A percentile compares a stretch with the other conserved stretches of the same genome.
These are phyloP conservation scores for Myriosclerotinia scirpicola DNA, from an alignment of 2,329 filamentous ascomycete genomes.

Conservation along the genomic window DNA sequence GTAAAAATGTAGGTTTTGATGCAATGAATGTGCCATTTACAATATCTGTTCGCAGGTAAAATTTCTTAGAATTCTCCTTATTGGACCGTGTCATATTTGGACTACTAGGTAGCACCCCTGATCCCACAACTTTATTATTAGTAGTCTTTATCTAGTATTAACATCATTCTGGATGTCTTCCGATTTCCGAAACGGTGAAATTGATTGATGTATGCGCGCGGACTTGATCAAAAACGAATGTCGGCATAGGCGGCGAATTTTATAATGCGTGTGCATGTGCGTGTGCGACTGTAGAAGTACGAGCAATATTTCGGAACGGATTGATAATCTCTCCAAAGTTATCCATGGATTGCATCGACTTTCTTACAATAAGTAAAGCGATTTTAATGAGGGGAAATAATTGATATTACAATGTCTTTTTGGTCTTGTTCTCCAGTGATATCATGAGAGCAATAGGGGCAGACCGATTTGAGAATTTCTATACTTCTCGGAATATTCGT, in stretches of 20 bases:
- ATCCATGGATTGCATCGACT: neutral
- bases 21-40: slow-evolving; percentile 5
- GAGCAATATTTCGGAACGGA: no score
- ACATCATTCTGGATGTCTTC: neutral
- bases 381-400: neutral
- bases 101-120: neutral
- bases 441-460: neutral
- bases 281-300: no score
- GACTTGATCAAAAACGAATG: neutral
- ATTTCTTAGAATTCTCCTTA: neutral
- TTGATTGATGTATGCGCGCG: no score
- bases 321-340: neutral
- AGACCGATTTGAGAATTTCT: neutral
- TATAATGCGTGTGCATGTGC: neutral
- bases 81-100: neutral
- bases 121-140: neutral
- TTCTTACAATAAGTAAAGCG: neutral
- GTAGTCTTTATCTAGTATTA: no score
- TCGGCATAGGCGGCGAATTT: no score
- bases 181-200: neutral
- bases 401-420: slow-evolving; percentile 13
- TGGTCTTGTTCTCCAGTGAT: neutral
- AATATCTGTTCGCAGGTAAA: slow-evolving; percentile 4
- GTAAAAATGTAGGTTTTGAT: neutral
- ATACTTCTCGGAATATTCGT: neutral